phyloP scores from a whole-genome alignment of 2,329 filamentous ascomycete species.

The Fusarium nanum region DNA sequence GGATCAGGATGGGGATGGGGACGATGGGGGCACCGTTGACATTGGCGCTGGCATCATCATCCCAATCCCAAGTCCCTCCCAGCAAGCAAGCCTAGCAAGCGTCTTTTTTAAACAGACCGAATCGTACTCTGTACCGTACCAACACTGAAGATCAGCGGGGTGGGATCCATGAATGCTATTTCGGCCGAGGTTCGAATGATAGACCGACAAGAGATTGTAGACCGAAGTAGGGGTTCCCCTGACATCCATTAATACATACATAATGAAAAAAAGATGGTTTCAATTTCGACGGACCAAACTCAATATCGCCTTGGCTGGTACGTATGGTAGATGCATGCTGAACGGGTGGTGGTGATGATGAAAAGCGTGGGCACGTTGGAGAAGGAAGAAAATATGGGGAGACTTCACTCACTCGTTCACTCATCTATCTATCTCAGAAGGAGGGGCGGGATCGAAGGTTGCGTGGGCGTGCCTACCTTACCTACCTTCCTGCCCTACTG shows the following conservation, averaged over 20 bases:
- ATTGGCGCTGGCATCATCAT: conserved; percentile 38
- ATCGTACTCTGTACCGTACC: conserved; percentile 14
- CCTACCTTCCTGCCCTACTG: neutral
- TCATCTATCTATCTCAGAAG: conserved; percentile 18
- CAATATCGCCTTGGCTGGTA: conserved; percentile 3
- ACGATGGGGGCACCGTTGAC: conserved; percentile 41
- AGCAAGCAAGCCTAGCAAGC: conserved; percentile 23
- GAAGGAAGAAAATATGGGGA: conserved; percentile 41
- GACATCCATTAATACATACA: conserved; percentile 5
- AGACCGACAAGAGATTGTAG: conserved; percentile 4
- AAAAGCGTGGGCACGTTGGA: conserved; percentile 38
- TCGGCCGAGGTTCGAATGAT: conserved; percentile 42
- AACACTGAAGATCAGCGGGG: conserved; percentile 45
- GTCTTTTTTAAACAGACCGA: conserved; percentile 15
- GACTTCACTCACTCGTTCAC: conserved; percentile 18
- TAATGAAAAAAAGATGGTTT: conserved; percentile 1
- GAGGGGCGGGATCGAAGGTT: conserved; percentile 43
- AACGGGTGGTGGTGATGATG: conserved; percentile 10
- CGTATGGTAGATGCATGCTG: neutral
- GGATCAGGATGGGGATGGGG: conserved; percentile 11
- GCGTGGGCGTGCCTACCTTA: conserved; percentile 17
- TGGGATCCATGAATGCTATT: conserved; percentile 27
- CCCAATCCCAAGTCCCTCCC: conserved; percentile 21
- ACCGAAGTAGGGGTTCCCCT: conserved; percentile 28
- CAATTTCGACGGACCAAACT: conserved; percentile 2